Percentiles rank a stretch among this genome's conserved stretches.
These are phyloP conservation scores for Yamadazyma pseudoaaseri DNA, from an alignment of 1,139 yeast genomes.

Conservation along the genomic window DNA sequence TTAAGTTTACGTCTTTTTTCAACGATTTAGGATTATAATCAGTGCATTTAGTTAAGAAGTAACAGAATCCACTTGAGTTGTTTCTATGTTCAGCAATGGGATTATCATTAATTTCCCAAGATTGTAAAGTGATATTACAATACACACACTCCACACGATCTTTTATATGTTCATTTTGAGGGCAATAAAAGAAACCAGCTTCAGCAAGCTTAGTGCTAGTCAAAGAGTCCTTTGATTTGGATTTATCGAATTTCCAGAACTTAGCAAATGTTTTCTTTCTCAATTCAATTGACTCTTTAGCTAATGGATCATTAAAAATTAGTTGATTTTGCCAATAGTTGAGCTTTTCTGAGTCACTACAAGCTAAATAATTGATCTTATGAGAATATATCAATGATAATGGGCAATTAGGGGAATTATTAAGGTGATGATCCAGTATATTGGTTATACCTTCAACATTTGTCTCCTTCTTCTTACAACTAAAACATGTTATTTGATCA, in stretches of 20 bases:
- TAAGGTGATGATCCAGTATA: constrained; percentile 45
- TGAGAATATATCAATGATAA: constrained; percentile 33
- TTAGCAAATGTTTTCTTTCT: constrained; percentile 53
- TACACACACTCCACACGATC: constrained; percentile 73
- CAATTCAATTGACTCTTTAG: constrained; percentile 33
- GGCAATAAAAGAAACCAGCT: constrained; percentile 56
- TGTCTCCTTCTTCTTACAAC: constrained; percentile 52
- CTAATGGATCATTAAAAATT: constrained; percentile 28
- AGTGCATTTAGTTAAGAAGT: constrained; percentile 27
- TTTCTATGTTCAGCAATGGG: constrained; percentile 55
- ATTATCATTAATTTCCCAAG: constrained; percentile 70
- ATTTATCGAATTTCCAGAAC: constrained; percentile 54
- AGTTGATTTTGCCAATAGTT: constrained; percentile 19
- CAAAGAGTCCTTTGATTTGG: constrained; percentile 28
- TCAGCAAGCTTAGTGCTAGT: constrained; percentile 38
- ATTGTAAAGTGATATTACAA: constrained; percentile 66
- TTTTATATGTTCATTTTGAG: constrained; percentile 40
- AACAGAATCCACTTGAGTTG: constrained; percentile 47
- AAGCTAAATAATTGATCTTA: constrained; percentile 14
- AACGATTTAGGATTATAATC: not conserved
- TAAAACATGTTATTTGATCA: constrained; percentile 58
- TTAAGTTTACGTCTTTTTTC: constrained; percentile 1
- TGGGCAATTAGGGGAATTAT: constrained; percentile 47
- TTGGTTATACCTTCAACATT: constrained; percentile 30
- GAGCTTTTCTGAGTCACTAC: constrained; percentile 3